Conservation (phyloP, 441 rosid species). For the Erodium texanum region DNA sequence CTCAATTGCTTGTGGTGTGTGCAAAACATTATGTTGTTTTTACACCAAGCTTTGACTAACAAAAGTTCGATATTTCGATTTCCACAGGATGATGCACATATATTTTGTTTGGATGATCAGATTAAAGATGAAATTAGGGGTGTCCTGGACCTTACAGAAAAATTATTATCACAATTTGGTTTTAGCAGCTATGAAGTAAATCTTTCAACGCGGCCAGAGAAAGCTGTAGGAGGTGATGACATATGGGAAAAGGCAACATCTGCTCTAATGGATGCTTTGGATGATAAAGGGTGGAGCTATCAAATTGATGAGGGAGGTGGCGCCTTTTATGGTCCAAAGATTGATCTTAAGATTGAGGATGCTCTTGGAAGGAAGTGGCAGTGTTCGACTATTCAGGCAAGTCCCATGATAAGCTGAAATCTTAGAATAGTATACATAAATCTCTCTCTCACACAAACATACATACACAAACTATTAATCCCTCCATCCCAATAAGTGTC, state of each 20-base stretch:
- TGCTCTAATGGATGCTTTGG: slow-evolving; percentile 75
- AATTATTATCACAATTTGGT: slow-evolving; percentile 68
- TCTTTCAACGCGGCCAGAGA: slow-evolving; percentile 86
- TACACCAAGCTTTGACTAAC: slow-evolving; percentile 1
- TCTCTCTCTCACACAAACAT: too few relatives aligned
- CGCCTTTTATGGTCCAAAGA: slow-evolving; percentile 93
- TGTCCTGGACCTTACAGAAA: slow-evolving; percentile 81
- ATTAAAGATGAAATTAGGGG: slow-evolving; percentile 86
- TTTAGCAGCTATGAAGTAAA: slow-evolving; percentile 73
- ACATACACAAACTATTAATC: too few relatives aligned
- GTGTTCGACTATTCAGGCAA: slow-evolving; percentile 90
- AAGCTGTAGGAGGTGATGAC: slow-evolving; percentile 72
- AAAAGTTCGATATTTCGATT: slow-evolving; percentile 1
- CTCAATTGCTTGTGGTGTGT: background rate
- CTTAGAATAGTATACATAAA: too few relatives aligned
- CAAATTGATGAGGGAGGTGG: slow-evolving; percentile 96
- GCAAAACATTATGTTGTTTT: background rate
- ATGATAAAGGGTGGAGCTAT: slow-evolving; percentile 85
- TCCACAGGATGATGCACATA: slow-evolving; percentile 91
- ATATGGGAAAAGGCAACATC: slow-evolving; percentile 82
- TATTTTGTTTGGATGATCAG: slow-evolving; percentile 89
- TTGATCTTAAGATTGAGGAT: slow-evolving; percentile 90
- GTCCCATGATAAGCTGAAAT: slow-evolving; percentile 1
- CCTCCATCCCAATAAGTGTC: too few relatives aligned
- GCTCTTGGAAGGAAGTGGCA: slow-evolving; percentile 98